phyloP scores from a whole-genome alignment of 2,329 filamentous ascomycete genomes.

The Clarireedia hainanense region DNA sequence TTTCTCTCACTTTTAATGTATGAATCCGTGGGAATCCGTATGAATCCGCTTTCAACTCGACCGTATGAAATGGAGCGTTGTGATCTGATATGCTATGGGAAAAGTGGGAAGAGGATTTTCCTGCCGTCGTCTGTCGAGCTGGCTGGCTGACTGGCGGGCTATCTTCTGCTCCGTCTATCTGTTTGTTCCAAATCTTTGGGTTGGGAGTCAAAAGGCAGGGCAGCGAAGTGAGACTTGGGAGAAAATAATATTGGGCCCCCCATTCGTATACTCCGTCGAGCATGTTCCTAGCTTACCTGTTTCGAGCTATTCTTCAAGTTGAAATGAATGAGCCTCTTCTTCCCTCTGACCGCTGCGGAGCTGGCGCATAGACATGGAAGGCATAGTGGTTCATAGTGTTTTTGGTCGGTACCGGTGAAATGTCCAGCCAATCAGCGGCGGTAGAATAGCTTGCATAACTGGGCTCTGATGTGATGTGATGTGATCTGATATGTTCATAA shows the following conservation, averaged over 20 bases:
- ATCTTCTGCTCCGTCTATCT: no score
- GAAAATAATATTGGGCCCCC: background rate
- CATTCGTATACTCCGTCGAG: constrained; percentile 1
- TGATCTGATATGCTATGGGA: no score
- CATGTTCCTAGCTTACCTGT: background rate
- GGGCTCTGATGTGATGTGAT: background rate
- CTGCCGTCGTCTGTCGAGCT: no score
- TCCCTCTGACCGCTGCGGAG: constrained; percentile 10
- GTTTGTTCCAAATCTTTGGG: no score
- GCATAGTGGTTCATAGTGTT: constrained; percentile 5
- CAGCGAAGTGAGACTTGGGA: background rate
- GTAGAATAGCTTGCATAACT: background rate
- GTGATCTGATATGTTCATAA: background rate
- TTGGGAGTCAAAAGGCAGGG: no score
- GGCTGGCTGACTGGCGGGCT: no score
- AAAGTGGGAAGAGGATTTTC: no score
- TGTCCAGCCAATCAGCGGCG: constrained; percentile 4
- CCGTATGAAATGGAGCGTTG: no score
- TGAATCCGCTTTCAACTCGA: background rate
- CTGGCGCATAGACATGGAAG: constrained; percentile 1
- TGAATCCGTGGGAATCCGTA: background rate
- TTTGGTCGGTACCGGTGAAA: background rate
- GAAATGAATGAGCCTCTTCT: background rate
- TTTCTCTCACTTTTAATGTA: no score
- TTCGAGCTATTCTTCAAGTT: constrained; percentile 6